A percentile compares a stretch with the other conserved stretches of the same genome.
Evolutionary conservation across 441 rosid species (phyloP).

Genomic region (Gossypium aridum): DNA sequence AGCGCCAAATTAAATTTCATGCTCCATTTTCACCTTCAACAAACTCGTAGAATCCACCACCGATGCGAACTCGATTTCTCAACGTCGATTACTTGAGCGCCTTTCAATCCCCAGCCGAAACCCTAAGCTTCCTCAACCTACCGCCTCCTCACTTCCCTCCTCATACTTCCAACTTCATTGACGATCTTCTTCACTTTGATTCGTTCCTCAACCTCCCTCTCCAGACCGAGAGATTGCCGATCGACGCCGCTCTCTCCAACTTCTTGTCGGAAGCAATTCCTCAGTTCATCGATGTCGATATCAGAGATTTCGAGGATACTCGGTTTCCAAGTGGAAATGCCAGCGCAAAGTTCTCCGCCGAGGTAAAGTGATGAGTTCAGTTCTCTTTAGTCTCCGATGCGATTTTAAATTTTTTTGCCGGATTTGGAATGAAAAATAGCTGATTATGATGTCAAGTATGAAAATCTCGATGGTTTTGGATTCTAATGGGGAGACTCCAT

Average conservation of each 20-base stretch:
- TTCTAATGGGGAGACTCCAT: background rate
- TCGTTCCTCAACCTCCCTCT: slow-evolving; percentile 22
- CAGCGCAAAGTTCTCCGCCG: slow-evolving; percentile 6
- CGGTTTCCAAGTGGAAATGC: slow-evolving; percentile 10
- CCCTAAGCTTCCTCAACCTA: slow-evolving; percentile 58
- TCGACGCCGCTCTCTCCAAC: slow-evolving; percentile 50
- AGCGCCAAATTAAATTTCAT: slow-evolving; percentile 31
- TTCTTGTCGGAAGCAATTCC: slow-evolving; percentile 57
- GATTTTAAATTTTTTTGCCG: background rate
- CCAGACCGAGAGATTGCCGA: slow-evolving; percentile 32
- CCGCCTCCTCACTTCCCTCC: slow-evolving; percentile 41
- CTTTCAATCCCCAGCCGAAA: slow-evolving; percentile 29
- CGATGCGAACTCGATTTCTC: slow-evolving; percentile 80
- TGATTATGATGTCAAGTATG: background rate
- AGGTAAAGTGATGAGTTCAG: slow-evolving; percentile 17
- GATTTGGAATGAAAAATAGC: background rate
- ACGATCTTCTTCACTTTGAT: slow-evolving; percentile 27
- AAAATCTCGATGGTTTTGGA: background rate
- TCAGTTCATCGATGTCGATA: slow-evolving; percentile 28
- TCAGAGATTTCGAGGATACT: slow-evolving; percentile 20
- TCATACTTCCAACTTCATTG: slow-evolving; percentile 17
- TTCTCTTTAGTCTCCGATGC: background rate
- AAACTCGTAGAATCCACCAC: background rate
- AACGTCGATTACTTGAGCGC: slow-evolving; percentile 50
- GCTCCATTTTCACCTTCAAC: background rate